Evolutionary conservation across 805 yeast species (phyloP), one percentile per base, ranked within the genome.

Genomic region (Schizosaccharomyces lindneri): DNA sequence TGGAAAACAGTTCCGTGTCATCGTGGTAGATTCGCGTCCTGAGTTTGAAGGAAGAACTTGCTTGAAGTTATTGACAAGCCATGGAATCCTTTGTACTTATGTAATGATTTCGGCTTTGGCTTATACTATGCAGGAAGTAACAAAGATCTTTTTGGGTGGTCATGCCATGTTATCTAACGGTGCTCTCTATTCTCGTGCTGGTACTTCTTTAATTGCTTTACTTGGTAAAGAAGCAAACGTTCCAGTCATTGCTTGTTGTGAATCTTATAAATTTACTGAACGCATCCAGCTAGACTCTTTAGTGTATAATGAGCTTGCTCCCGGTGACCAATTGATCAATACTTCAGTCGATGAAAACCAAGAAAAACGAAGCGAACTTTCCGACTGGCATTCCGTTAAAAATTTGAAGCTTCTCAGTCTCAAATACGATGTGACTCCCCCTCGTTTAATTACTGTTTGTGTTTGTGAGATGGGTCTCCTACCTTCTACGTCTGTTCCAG

Each of bases 401-500:
- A 65, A 69, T 43, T 76, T 87, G 68, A 84, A 83, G 71, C 79
- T 87, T 32, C 80, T 89, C 68, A 87, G 87, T 69, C 82, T 93
- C 65, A 78, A 93, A 79, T 93, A 87, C 71, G 98, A 93, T 72
- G 77, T 93, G 67, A 90, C 97, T 1, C 97, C 96, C 43, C 95
- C 95, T 15, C 86, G 83, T 66, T 86, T 85, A 69, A 87, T 93
- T 68, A 89, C 90, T 70, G 93, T 93, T 74, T 87, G 93, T 63
- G 87, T 93, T 62, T 93, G 97, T 1, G 98, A 93, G 71, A 81
- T 90, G 65, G 98, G 98, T 36, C 87, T 95, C 2, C 77, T 93
- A 66, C 98, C 98, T 11, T 95, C 98, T 55, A 85, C 95, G n/a
- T 87, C 97, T 1, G 97, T 93, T 63, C 98, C 98, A 32, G 97